Evolutionary conservation across 2,329 filamentous ascomycete genomes (phyloP), one percentile per base, ranked within the genome.

Genomic region (Exophiala lecanii-corni): DNA sequence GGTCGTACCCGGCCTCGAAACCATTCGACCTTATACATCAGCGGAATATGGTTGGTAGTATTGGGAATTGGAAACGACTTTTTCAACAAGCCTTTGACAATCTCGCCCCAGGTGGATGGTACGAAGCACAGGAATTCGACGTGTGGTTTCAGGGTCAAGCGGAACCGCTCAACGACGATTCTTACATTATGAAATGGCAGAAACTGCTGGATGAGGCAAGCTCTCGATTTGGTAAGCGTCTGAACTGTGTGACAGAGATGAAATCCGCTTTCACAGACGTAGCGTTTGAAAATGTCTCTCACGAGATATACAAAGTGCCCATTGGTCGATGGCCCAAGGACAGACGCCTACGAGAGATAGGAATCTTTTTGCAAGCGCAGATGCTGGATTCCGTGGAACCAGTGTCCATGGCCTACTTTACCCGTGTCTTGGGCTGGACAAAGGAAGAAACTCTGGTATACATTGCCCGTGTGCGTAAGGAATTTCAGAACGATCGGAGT

Each of bases 21-120:
- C 68, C 74, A 40, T 81, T 79, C 39, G 77, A 81, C 56, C 79
- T 77, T 45, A 71, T 82, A 26, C 78, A 81, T 55, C 70, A 73
- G n/a, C 68, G 79, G 3, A 70, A 75, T 41, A 73, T 74, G 2
- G 72, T 73, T 9, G 71, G 74, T 65, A 74, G 71, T 2, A 73
- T 81, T 44, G 72, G 68, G 37, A 68, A 80, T 54, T 80, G 76
- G 76, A 65, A 65, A 16, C 58, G 60, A 9, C 67, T 1, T 63
- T 69, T 23, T 28, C 23, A 36, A 9, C 42, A 40, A 19, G 37
- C 52, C 33, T 57, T 51, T 33, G 44, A 55, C 3, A 50, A 56
- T 36, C 53, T 40, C 9, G 37, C 55, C 12, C 66, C 67, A 0
- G 69, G 67, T 17, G 69, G 66, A 16, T 68, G 58, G 54, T 56